Base-by-base conservation (phyloP, 2,329 filamentous ascomycete species). In the Fusarium mangiferae region DNA sequence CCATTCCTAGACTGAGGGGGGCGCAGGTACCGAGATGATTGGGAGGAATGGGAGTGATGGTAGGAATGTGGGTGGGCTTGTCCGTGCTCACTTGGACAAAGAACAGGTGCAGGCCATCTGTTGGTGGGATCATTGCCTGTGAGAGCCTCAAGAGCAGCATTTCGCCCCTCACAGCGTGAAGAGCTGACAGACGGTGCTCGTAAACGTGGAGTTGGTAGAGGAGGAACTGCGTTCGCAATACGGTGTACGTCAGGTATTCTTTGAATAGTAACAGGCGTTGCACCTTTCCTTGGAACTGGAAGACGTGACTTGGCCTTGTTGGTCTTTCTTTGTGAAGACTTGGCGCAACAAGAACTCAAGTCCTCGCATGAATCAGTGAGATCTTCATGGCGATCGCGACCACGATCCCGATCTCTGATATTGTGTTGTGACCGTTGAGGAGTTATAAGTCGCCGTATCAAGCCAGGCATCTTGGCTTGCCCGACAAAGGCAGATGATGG, bases 161-260 rank as follows among this genome's bases (percentile, higher is more conserved):
- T 78, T 74, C 82, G 80, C 72, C 79, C 81, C 45, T 86, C 83
- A 63, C 79, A 84, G 70, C 83, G 85, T 76, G 87, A 84, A 78
- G 86, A 87, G 72, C 82, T 85, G 51, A 81, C 58, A 4, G 74
- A 81, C 30, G 85, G 84, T 24, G 84, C 84, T 66, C 82, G 79
- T 49, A 82, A 80, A 18, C 80, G 82, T 56, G 80, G 80, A 59
- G 75, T 80, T n/a, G 82, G 81, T 24, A 84, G 77, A 51, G 83
- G 80, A 55, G 85, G 82, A 30, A 83, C 66, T 45, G 83, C 80
- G 30, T 79, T 79, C 38, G 81, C 77, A 63, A 84, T 81, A 69
- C 81, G 81, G 75, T 84, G 82, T 60, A 84, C 78, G 63, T 82
- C 84, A 66, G 83, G 79, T 68, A 81, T 78, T 62, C 81, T 82